phyloP scores from a whole-genome alignment of 2,329 filamentous ascomycete species.

The Stachybotrys echinatus region DNA sequence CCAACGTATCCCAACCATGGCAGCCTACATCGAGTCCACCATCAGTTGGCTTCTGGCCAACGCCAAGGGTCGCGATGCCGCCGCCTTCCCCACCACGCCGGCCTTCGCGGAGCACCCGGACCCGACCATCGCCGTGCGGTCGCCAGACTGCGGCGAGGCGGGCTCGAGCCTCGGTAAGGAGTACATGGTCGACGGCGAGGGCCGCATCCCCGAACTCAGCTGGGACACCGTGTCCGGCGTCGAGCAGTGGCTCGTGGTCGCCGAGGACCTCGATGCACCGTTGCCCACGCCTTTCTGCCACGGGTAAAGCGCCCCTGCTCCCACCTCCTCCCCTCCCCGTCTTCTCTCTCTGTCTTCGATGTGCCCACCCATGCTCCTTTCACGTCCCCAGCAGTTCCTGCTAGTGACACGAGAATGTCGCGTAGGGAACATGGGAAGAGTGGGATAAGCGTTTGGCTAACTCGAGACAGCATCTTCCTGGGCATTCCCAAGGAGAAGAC shows the following conservation, averaged over 20 bases:
- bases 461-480: constrained; percentile 13
- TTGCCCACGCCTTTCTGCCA: constrained; percentile 38
- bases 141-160: constrained; percentile 33
- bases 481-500: constrained; percentile 13
- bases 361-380: too few relatives aligned
- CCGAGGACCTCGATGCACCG: constrained; percentile 42
- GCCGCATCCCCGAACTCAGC: constrained; percentile 31
- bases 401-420: too few relatives aligned
- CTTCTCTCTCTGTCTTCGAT: too few relatives aligned
- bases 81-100: constrained; percentile 28
- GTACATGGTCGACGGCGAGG: constrained; percentile 32
- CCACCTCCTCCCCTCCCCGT: not conserved
- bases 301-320: constrained; percentile 22
- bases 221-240: constrained; percentile 32
- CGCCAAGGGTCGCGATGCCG: constrained; percentile 29
- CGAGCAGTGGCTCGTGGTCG: constrained; percentile 40
- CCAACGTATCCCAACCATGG: too few relatives aligned
- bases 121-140: constrained; percentile 31
- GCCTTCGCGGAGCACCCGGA: constrained; percentile 26
- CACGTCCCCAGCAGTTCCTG: too few relatives aligned
- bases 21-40: constrained; percentile 25
- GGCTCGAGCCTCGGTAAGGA: constrained; percentile 27
- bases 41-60: constrained; percentile 34
- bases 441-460: not conserved
- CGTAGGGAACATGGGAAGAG: too few relatives aligned